phyloP scores from a whole-genome alignment of 2,329 filamentous ascomycete species.

The Epicoccum nigrum region DNA sequence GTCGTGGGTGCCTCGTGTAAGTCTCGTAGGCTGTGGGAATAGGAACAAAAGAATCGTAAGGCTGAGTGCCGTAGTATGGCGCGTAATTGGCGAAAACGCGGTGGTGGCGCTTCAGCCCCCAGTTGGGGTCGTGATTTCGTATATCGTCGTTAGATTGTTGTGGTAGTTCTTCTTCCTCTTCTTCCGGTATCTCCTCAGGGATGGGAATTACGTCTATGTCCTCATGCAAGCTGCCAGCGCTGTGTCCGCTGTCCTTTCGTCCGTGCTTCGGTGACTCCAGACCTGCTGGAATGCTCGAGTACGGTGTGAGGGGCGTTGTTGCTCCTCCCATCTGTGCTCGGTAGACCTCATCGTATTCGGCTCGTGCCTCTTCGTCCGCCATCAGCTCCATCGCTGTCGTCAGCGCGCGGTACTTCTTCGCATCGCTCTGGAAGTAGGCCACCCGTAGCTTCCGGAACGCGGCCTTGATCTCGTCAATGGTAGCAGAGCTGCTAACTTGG shows the following conservation, averaged over 20 bases:
- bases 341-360: constrained; percentile 37
- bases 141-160: constrained; percentile 14
- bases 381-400: constrained; percentile 41
- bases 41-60: constrained; percentile 38
- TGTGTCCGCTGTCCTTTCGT: constrained; percentile 31
- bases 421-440: constrained; percentile 37
- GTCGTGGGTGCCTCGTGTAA: constrained; percentile 21
- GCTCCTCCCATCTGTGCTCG: constrained; percentile 13
- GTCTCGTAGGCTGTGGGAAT: constrained; percentile 27
- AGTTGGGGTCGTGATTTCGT: constrained; percentile 33
- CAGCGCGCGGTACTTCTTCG: constrained; percentile 38
- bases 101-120: constrained; percentile 32
- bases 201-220: background rate
- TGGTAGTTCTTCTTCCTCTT: constrained; percentile 21
- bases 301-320: constrained; percentile 14
- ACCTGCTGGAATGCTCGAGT: constrained; percentile 20
- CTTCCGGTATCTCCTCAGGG: constrained; percentile 17
- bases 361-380: constrained; percentile 34
- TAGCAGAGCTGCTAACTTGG: constrained; percentile 30
- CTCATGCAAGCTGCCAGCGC: constrained; percentile 19
- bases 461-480: constrained; percentile 37
- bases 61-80: constrained; percentile 30
- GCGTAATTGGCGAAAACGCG: constrained; percentile 19
- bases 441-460: constrained; percentile 36
- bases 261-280: constrained; percentile 28